Conservation (phyloP, 768 basidiomycete genomes). For the Kwoniella mangroviensis region DNA sequence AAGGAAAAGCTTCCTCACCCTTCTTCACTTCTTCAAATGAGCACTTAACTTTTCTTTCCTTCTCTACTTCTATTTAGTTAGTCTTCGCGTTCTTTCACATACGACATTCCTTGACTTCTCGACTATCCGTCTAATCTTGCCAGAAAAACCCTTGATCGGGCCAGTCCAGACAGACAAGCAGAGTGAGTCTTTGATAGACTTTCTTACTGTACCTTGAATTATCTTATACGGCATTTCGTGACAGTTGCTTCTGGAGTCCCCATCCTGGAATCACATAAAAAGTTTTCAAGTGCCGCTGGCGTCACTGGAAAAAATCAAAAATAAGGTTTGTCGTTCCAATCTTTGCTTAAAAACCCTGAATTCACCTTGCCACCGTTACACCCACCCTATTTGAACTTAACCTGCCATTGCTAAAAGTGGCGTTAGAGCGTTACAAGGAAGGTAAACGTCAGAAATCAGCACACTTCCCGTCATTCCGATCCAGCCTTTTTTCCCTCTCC, state of each 20-base stretch:
- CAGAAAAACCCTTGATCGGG: conserved; percentile 10
- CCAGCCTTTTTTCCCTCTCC: neutral
- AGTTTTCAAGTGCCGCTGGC: conserved; percentile 20
- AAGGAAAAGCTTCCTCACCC: neutral
- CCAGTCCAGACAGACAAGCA: neutral
- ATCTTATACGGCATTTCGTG: neutral
- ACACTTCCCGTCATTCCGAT: neutral
- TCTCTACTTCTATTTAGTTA: neutral
- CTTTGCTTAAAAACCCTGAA: neutral
- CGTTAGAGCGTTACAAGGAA: neutral
- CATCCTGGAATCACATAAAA: neutral
- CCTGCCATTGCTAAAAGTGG: neutral
- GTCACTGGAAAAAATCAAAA: conserved; percentile 5
- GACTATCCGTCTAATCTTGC: neutral
- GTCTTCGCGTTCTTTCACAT: conserved; percentile 2
- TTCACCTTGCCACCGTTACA: conserved; percentile 15
- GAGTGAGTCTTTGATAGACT: conserved; percentile 18
- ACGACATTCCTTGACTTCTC: conserved; percentile 2
- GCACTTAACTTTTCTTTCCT: neutral
- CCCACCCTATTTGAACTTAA: neutral
- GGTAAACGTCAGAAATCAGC: neutral
- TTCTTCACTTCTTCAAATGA: conserved; percentile 1
- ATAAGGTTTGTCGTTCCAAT: conserved; percentile 22
- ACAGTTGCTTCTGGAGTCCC: conserved; percentile 11
- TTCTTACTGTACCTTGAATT: neutral